These are phyloP conservation scores for Suillus luteus DNA, from an alignment of 768 basidiomycete genomes.

Conservation along the genomic window DNA sequence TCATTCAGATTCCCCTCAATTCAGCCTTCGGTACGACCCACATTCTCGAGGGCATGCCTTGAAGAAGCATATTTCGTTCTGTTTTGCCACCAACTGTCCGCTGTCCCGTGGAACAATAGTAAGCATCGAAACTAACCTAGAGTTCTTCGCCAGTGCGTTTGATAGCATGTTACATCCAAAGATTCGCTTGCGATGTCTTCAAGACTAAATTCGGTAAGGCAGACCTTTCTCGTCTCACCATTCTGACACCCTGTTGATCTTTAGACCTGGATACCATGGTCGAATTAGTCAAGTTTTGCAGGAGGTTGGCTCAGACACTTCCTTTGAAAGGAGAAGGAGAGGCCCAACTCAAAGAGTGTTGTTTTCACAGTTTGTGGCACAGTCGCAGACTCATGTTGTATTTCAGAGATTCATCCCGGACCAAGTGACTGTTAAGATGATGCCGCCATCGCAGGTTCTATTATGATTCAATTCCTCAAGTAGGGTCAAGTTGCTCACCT, in stretches of 20 bases:
- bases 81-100: not conserved
- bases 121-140: not conserved
- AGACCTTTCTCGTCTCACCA: not conserved
- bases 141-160: not conserved
- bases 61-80: not conserved
- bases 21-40: no score
- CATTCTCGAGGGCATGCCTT: not conserved
- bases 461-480: not conserved
- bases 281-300: not conserved
- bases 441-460: not conserved
- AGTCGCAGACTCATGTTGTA: not conserved
- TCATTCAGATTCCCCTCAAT: no score
- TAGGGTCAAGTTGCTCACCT: not conserved
- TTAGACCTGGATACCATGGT: not conserved
- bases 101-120: not conserved
- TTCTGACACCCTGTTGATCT: not conserved
- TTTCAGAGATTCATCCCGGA: conserved; percentile 1
- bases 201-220: not conserved
- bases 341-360: no score
- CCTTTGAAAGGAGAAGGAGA: no score
- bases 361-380: not conserved
- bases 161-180: not conserved
- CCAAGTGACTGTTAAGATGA: not conserved
- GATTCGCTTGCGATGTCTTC: not conserved
- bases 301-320: no score